A percentile compares a stretch with the other conserved stretches of the same genome.
phyloP scores from a whole-genome alignment of 306 rosid species.

The Aeschynomene evenia region DNA sequence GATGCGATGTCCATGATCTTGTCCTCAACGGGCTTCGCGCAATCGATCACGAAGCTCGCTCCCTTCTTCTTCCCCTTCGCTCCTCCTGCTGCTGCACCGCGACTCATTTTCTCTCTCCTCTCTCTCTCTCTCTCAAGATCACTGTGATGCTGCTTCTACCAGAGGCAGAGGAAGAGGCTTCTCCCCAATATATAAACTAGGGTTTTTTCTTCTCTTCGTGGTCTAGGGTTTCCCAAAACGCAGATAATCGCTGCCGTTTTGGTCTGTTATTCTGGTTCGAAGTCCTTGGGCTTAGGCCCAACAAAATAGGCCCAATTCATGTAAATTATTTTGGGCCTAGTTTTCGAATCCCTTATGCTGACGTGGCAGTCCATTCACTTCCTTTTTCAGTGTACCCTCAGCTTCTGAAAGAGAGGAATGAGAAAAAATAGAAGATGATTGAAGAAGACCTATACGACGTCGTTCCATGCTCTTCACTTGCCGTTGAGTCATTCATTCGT shows the following conservation, averaged over 20 bases:
- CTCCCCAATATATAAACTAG: not conserved
- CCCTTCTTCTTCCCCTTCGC: slow-evolving; percentile 97
- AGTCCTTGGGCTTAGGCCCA: not conserved
- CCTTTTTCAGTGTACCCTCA: no score
- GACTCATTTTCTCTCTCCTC: slow-evolving; percentile 8
- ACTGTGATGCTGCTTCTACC: not conserved
- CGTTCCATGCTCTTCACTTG: slow-evolving; percentile 68
- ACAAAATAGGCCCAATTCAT: not conserved
- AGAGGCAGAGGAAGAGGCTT: not conserved
- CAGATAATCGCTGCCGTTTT: not conserved
- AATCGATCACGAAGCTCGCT: slow-evolving; percentile 74
- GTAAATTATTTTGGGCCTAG: no score
- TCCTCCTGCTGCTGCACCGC: slow-evolving; percentile 48
- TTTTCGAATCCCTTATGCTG: no score
- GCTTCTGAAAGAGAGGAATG: no score
- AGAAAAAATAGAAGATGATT: slow-evolving; percentile 30
- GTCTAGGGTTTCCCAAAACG: not conserved
- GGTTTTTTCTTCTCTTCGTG: not conserved
- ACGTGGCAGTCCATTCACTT: no score
- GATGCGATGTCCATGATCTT: slow-evolving; percentile 98
- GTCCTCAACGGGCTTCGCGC: slow-evolving; percentile 93
- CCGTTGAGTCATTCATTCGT: slow-evolving; percentile 59
- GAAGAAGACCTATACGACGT: slow-evolving; percentile 47
- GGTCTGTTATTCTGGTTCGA: not conserved
- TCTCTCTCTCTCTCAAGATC: not conserved